Base-by-base conservation (phyloP, 441 rosid species). In the Populus hybrid region DNA sequence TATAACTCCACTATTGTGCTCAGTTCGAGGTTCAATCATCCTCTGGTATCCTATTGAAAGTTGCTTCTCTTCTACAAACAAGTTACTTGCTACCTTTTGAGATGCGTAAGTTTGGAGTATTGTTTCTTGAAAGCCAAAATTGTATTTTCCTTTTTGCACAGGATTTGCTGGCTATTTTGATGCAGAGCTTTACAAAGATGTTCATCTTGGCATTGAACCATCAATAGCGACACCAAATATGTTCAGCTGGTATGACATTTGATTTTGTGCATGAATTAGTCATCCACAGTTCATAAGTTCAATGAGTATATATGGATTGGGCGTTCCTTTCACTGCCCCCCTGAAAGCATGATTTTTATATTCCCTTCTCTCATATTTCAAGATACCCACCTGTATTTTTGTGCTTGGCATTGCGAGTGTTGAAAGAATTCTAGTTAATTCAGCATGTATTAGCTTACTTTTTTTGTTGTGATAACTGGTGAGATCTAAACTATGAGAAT, bases 151-250 rank as follows among this genome's bases (percentile, higher is more conserved):
- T 28, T 28, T 28, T 28, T 28, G 30, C 30, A 28, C 30, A 28
- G 30, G 30, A 28, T 28, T 28, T 28, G 30, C 30, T 28, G 30
- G 30, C 30, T 28, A 28, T 28, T 28, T 28, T 28, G 30, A 28
- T 28, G 30, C 30, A 28, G 30, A 28, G 30, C 30, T 28, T 28
- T 28, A 28, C 30, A 28, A 28, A 28, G 30, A 28, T 28, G 30
- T 28, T 28, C 30, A 28, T 28, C 30, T 28, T 28, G 30, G 30
- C 30, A 28, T 28, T 81, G 99, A 97, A 80, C 98, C 98, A 69
- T 88, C 94, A 50, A 88, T 88, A n/a, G 93, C 95, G 77, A 97
- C 99, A 24, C 98, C 99, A 73, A 92, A 97, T 87, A 97, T 95
- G 99, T 97, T 95, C 86, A 97, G 99, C 92, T 97, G 98, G 98